Conservation (phyloP, 371 early-diverging fungal species). For the Phascolomyces articulosus region DNA sequence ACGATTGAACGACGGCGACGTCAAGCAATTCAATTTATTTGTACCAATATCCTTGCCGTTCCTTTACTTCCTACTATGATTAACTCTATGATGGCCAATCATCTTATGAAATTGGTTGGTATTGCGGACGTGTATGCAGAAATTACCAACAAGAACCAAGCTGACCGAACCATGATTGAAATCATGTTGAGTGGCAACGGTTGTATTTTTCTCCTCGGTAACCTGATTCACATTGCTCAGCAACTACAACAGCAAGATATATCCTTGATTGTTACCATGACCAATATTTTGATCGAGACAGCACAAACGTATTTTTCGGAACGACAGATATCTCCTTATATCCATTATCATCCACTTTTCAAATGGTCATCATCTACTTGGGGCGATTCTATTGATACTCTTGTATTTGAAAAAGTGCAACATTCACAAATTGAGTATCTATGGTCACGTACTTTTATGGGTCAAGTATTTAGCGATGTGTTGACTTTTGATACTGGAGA, state of each 20-base stretch:
- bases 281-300: slow-evolving; percentile 29
- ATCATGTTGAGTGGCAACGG: slow-evolving; percentile 46
- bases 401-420: slow-evolving; percentile 43
- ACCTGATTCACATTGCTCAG: slow-evolving; percentile 47
- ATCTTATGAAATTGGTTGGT: slow-evolving; percentile 20
- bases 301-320: slow-evolving; percentile 50
- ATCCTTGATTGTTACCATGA: slow-evolving; percentile 28
- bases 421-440: slow-evolving; percentile 51
- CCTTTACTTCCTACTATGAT: slow-evolving; percentile 26
- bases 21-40: slow-evolving; percentile 18
- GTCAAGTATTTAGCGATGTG: slow-evolving; percentile 40
- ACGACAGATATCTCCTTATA: slow-evolving; percentile 43
- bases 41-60: slow-evolving; percentile 24
- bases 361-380: slow-evolving; percentile 56
- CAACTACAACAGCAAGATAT: not conserved
- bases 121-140: slow-evolving; percentile 6
- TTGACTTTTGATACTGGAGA: slow-evolving; percentile 24
- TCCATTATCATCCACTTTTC: slow-evolving; percentile 68
- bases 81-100: slow-evolving; percentile 20
- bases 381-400: slow-evolving; percentile 45
- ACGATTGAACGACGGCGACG: slow-evolving; percentile 11
- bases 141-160: not conserved
- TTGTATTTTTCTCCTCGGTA: slow-evolving; percentile 60
- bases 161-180: slow-evolving; percentile 8
- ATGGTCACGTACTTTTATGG: slow-evolving; percentile 63